Base-by-base conservation (phyloP, 257 asterid genomes). In the Nicotiana knightiana region DNA sequence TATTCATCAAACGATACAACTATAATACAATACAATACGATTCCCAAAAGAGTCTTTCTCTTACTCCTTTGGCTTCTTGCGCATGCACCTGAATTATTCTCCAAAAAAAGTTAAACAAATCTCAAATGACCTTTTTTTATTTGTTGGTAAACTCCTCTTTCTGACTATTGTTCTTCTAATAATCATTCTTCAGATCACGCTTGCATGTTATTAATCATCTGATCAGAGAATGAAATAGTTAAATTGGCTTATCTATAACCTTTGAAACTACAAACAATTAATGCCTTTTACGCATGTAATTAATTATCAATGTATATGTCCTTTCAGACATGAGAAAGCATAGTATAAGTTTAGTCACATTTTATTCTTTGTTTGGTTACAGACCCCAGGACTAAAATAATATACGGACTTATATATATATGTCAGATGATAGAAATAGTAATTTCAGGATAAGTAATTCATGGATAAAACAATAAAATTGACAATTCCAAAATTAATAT, bases 81-180 rank as follows among this genome's bases (percentile, higher is more conserved):
- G 97, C 95, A 83, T 88, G 93, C 92, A 89, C 86, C 83, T 87
- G 76, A 87, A 82, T 86, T 84, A 88, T 87, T 87, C 89, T 85
- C 84, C 81, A 77, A 71, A 24, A 5, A 24, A 43, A 71, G 30
- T 85, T 88, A 66, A 82, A 77, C 18, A 81, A 59, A 15, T 51
- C 76, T 70, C 84, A 81, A 83, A 78, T 83, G 70, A 55, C 88
- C 83, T 77, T 87, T 86, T 21, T 86, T 76, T 73, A 73, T 73
- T 73, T 43, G 48, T 43, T 43, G 48, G 9, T 48, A 13, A 24
- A 73, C 28, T 4, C 13, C 26, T 61, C 63, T 84, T 68, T 85
- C 82, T 85, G 87, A 79, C 61, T 78, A 51, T 32, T 73, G 3
- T 73, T 73, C 43, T 51, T 26, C 62, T 51, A 73, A 76, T 63